Base-by-base conservation (phyloP, 1,284 basidiomycete species). In the Puccinia hordei region DNA sequence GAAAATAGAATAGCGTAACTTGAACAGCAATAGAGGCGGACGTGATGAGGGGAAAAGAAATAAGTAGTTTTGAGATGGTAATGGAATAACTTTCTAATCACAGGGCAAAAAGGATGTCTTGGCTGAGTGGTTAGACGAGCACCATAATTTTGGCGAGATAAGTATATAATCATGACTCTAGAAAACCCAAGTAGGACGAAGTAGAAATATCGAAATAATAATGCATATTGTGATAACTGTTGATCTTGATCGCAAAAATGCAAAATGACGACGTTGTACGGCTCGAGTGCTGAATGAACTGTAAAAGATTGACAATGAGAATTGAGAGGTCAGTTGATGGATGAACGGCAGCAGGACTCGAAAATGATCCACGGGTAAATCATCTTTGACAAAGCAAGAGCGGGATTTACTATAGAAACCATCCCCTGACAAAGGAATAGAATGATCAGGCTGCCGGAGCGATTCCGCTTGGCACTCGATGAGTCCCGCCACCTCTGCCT, bases 401-500 rank as follows among this genome's bases (percentile, higher is more conserved):
- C 53, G 35, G 19, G 5, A 73, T 30, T 55, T 73, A 73, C 53
- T 73, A 15, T 22, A 51, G 49, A 57, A 53, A 27, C 51, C n/a
- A 55, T 41, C 17, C 71, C 53, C 44, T 57, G 33, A 73, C 49
- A 57, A 73, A 51, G 35, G 71, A 73, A 53, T 51, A 38, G 71
- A 73, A 30, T 35, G 2, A 49, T 71, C 57, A 79, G 13, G 77
- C 77, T 30, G 68, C 57, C 41, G 77, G 68, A 41, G 77, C 53
- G 44, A 61, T 46, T 27, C 66, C 77, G 59, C 55, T 79, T 27
- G 68, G 77, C 38, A 49, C 65, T 59, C 77, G 65, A 59, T 79
- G 77, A 24, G 63, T 27, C 51, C 77, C 77, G 35, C 66, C 66
- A 22, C 77, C 77, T 19, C 77, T 51, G 27, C 77, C 77, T 72